These are phyloP conservation scores for Berberis thunbergii DNA, from an alignment of 164 flowering plant species.

Conservation along the genomic window DNA sequence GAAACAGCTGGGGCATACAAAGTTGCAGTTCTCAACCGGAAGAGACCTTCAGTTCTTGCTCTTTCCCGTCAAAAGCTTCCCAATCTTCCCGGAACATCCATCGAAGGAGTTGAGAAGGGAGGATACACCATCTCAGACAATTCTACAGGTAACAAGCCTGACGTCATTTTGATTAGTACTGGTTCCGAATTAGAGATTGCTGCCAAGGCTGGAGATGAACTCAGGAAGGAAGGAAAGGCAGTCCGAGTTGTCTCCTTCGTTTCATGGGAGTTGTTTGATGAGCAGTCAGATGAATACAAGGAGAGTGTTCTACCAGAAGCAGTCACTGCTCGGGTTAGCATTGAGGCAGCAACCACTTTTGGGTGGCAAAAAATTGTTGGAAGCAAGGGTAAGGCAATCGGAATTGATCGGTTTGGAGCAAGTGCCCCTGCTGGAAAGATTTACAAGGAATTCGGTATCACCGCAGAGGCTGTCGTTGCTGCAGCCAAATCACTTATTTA, in stretches of 20 bases:
- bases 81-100: slow-evolving; percentile 74
- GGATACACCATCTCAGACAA: slow-evolving; percentile 84
- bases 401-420: slow-evolving; percentile 86
- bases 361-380: slow-evolving; percentile 89
- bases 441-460: slow-evolving; percentile 88
- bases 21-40: slow-evolving; percentile 68
- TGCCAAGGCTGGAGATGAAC: slow-evolving; percentile 73
- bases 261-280: slow-evolving; percentile 87
- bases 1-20: slow-evolving; percentile 97
- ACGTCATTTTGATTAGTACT: slow-evolving; percentile 87
- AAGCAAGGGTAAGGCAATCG: slow-evolving; percentile 72
- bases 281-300: slow-evolving; percentile 83
- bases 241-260: slow-evolving; percentile 87
- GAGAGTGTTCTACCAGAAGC: slow-evolving; percentile 82
- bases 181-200: slow-evolving; percentile 94
- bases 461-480: slow-evolving; percentile 77
- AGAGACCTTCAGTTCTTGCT: slow-evolving; percentile 89
- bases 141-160: slow-evolving; percentile 78
- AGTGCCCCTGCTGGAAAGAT: slow-evolving; percentile 91
- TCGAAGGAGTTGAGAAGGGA: slow-evolving; percentile 88
- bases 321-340: slow-evolving; percentile 81
- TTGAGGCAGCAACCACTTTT: slow-evolving; percentile 92
- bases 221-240: slow-evolving; percentile 80
- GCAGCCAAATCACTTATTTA: slow-evolving; percentile 66
- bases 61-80: slow-evolving; percentile 89